Percentiles rank a stretch among this genome's conserved stretches.
Conservation (phyloP, 2,329 filamentous ascomycete species). For the Diaporthe vaccinii region DNA sequence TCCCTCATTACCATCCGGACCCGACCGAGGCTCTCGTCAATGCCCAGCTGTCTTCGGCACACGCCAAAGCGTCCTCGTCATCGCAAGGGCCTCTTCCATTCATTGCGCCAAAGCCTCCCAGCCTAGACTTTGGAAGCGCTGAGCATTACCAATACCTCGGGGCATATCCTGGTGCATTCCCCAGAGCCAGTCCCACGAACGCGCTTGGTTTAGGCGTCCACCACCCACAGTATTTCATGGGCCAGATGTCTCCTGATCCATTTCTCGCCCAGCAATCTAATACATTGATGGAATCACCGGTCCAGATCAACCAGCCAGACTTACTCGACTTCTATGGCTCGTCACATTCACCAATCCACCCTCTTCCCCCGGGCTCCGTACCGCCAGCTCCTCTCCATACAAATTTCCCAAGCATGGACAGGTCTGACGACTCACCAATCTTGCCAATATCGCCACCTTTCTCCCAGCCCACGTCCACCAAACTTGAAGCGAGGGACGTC, state of each 20-base stretch:
- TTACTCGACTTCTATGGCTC: slow-evolving; percentile 31
- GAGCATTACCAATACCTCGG: slow-evolving; percentile 49
- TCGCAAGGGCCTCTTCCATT: slow-evolving; percentile 54
- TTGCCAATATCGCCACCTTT: slow-evolving; percentile 21
- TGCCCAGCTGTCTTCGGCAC: slow-evolving; percentile 56
- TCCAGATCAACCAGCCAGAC: slow-evolving; percentile 34
- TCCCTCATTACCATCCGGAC: slow-evolving; percentile 58
- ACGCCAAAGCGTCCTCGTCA: slow-evolving; percentile 55
- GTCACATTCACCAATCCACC: slow-evolving; percentile 23
- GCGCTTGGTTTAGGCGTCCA: slow-evolving; percentile 39
- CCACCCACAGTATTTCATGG: slow-evolving; percentile 39
- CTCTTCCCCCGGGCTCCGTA: not conserved
- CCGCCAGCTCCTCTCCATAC: slow-evolving; percentile 29
- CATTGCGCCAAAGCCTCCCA: slow-evolving; percentile 67
- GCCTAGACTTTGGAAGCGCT: slow-evolving; percentile 51
- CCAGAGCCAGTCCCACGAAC: slow-evolving; percentile 42
- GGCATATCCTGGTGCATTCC: slow-evolving; percentile 49
- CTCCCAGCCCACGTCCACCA: slow-evolving; percentile 12
- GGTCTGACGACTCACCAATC: slow-evolving; percentile 12
- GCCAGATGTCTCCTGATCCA: slow-evolving; percentile 31
- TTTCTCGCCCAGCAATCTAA: slow-evolving; percentile 25
- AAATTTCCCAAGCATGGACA: slow-evolving; percentile 24
- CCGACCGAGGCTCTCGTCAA: slow-evolving; percentile 62
- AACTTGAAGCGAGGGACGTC: slow-evolving; percentile 43
- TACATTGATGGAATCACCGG: slow-evolving; percentile 22